Conservation (phyloP, 2,329 filamentous ascomycete species). For the Celoporthe dispersa region DNA sequence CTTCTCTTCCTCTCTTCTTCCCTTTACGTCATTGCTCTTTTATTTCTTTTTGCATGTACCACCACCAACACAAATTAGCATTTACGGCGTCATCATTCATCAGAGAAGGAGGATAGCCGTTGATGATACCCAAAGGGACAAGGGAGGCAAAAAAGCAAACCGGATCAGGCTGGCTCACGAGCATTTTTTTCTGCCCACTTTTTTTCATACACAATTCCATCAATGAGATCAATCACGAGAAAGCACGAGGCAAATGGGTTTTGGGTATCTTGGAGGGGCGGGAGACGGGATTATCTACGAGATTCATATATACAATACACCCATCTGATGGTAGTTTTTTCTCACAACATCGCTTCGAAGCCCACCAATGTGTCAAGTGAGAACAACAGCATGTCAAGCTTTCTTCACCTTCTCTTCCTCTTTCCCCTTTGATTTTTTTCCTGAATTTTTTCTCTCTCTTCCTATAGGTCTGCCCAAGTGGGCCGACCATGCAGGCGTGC, state of each 20-base stretch:
- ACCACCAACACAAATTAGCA: conserved; percentile 18
- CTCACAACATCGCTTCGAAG: neutral
- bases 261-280: neutral
- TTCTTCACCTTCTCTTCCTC: neutral
- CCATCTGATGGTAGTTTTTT: conserved; percentile 13
- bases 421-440: neutral
- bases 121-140: conserved; percentile 30
- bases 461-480: neutral
- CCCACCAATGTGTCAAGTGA: neutral
- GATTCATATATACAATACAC: conserved; percentile 18
- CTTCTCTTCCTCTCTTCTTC: conserved; percentile 11
- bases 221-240: conserved; percentile 19
- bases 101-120: conserved; percentile 29
- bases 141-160: conserved; percentile 16
- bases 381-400: neutral
- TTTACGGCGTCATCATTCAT: conserved; percentile 28
- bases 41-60: conserved; percentile 24
- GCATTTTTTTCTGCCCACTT: neutral
- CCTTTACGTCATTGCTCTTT: conserved; percentile 8
- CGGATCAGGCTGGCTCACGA: conserved; percentile 7
- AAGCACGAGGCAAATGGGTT: conserved; percentile 24
- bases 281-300: conserved; percentile 11
- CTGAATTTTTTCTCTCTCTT: neutral
- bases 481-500: neutral
- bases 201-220: neutral